A percentile compares a stretch with the other conserved stretches of the same genome.
phyloP scores from a whole-genome alignment of 352 stramenopile genomes.

The Blastocystis sp. region DNA sequence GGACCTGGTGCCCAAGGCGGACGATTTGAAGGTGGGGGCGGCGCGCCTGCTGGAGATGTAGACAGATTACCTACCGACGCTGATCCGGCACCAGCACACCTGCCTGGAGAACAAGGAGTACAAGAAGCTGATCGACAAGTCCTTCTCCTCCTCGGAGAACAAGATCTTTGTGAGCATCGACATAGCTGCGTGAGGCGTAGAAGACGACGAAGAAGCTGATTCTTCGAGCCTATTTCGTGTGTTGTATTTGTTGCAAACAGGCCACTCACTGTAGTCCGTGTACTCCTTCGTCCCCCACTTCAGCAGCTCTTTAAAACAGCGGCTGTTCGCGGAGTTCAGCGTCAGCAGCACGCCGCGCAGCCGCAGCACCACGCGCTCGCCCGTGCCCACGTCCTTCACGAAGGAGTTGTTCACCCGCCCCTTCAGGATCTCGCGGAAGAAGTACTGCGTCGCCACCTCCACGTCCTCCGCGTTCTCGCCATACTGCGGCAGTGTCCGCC shows the following conservation, averaged over 20 bases:
- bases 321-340: conserved; percentile 43
- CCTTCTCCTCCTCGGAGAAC: background rate
- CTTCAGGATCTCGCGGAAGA: conserved; percentile 14
- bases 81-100: conserved; percentile 56
- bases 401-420: background rate
- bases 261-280: background rate
- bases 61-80: conserved; percentile 6
- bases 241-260: conserved; percentile 28
- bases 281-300: conserved; percentile 21
- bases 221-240: conserved; percentile 54
- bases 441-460: background rate
- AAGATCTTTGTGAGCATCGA: background rate
- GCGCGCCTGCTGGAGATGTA: background rate
- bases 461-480: background rate
- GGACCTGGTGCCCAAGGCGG: background rate
- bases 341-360: background rate
- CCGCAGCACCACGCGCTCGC: conserved; percentile 13
- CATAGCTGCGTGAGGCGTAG: background rate
- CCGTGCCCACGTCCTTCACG: background rate
- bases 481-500: background rate
- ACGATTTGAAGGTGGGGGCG: conserved; percentile 20
- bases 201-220: conserved; percentile 5
- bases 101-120: conserved; percentile 23
- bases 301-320: conserved; percentile 38
- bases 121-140: background rate